Conservation (phyloP, 768 basidiomycete species). For the Lactifluus hygrophoroides region DNA sequence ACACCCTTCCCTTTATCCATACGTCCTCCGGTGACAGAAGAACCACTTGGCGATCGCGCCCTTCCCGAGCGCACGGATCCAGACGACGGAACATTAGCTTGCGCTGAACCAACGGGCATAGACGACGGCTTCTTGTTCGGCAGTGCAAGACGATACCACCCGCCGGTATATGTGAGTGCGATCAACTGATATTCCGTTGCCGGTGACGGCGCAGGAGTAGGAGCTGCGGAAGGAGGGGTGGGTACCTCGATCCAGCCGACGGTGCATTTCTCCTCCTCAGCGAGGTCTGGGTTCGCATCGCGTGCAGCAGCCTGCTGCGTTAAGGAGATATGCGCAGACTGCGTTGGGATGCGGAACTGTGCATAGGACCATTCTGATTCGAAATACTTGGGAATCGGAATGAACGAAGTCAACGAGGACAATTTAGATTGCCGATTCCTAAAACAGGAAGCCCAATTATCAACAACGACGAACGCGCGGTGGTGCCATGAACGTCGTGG, state of each 20-base stretch:
- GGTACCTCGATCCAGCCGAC: slow-evolving; percentile 75
- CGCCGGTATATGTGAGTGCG: slow-evolving; percentile 81
- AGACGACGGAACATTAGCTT: slow-evolving; percentile 22
- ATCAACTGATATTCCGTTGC: slow-evolving; percentile 62
- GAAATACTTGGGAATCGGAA: slow-evolving; percentile 85
- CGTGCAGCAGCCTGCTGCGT: slow-evolving; percentile 54
- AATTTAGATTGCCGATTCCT: slow-evolving; percentile 83
- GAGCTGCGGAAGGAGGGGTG: slow-evolving; percentile 30
- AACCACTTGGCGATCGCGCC: slow-evolving; percentile 45
- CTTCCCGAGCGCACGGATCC: slow-evolving; percentile 40
- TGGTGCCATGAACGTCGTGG: not conserved
- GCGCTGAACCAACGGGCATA: slow-evolving; percentile 14
- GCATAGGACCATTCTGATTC: slow-evolving; percentile 97
- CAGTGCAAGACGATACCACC: slow-evolving; percentile 81
- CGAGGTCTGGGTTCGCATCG: slow-evolving; percentile 44
- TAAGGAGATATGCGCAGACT: slow-evolving; percentile 74
- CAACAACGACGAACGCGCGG: not conserved
- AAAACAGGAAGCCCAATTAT: not conserved
- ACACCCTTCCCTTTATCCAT: slow-evolving; percentile 56
- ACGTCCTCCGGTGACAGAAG: slow-evolving; percentile 42
- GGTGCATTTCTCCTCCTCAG: slow-evolving; percentile 77
- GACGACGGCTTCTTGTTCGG: slow-evolving; percentile 32
- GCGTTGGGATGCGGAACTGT: slow-evolving; percentile 80
- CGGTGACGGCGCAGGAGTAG: slow-evolving; percentile 13
- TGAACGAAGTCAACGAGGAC: slow-evolving; percentile 68